phyloP scores from a whole-genome alignment of 1,284 basidiomycete genomes.

The Naganishia sp. region DNA sequence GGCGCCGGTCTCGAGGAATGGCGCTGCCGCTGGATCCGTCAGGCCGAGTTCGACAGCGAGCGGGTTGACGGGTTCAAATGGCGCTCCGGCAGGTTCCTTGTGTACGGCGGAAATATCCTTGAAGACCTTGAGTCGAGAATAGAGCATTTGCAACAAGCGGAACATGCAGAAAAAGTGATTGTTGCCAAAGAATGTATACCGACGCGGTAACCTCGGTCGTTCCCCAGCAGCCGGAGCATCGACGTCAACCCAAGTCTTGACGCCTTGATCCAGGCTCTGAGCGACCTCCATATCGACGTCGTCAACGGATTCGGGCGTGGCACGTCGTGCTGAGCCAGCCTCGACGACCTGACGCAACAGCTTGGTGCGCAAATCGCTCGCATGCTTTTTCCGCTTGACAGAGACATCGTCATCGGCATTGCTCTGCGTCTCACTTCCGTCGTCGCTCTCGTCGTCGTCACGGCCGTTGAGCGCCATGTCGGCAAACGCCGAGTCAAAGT shows the following conservation, averaged over 20 bases:
- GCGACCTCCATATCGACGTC: slow-evolving; percentile 30
- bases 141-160: slow-evolving; percentile 80
- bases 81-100: slow-evolving; percentile 38
- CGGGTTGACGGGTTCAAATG: slow-evolving; percentile 58
- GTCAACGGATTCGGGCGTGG: slow-evolving; percentile 42
- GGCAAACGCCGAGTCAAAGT: slow-evolving; percentile 73
- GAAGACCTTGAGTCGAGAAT: slow-evolving; percentile 78
- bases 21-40: slow-evolving; percentile 58
- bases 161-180: slow-evolving; percentile 89
- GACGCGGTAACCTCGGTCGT: slow-evolving; percentile 34
- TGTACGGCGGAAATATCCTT: slow-evolving; percentile 67
- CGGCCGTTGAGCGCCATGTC: slow-evolving; percentile 59
- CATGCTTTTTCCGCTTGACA: slow-evolving; percentile 52
- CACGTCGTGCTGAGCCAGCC: slow-evolving; percentile 60
- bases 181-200: slow-evolving; percentile 78
- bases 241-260: slow-evolving; percentile 57
- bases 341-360: slow-evolving; percentile 62
- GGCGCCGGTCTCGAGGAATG: slow-evolving; percentile 53
- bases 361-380: slow-evolving; percentile 74
- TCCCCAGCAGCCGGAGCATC: slow-evolving; percentile 42
- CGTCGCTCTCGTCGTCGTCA: slow-evolving; percentile 68
- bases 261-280: slow-evolving; percentile 45
- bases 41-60: slow-evolving; percentile 64
- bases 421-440: slow-evolving; percentile 52
- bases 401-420: slow-evolving; percentile 55